Base-by-base conservation (phyloP, 1,139 yeast genomes). In the Sugiyamaella castrensis region DNA sequence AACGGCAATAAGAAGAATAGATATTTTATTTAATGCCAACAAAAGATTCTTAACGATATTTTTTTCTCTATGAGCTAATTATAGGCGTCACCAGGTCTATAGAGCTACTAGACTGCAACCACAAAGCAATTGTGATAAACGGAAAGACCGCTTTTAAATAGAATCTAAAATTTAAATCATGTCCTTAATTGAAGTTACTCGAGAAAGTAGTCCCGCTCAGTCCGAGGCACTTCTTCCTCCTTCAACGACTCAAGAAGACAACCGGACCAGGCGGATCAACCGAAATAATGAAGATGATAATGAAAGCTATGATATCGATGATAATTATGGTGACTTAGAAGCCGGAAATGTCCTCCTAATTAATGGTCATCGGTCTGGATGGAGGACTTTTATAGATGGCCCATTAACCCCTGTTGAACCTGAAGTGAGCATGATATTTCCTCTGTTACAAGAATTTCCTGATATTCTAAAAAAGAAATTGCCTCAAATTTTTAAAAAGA, bases 271-370 rank as follows among this genome's bases (percentile, higher is more conserved):
- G 4, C 37, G 37, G 16, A 15, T 33, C 37, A 33, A 19, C 37
- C 15, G 5, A 19, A 19, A 19, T 19, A 19, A 4, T 5, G 24
- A 19, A 19, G 24, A 19, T n/a, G n/a, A n/a, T n/a, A n/a, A n/a
- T n/a, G 24, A 5, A 19, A 19, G 24, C 5, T 12, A 33, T 41
- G 37, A 35, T 16, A 16, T n/a, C 24, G 33, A 26, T 12, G 57
- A 50, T 10, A 69, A 57, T 26, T 70, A 53, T 60, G 58, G 35
- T 8, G 79, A 73, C 53, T 62, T 61, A 45, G 57, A 56, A 16
- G 74, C 13, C 33, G 5, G 5, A n/a, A 30, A 6, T 30, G 13
- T 30, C 13, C 33, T 12, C 19, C 10, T n/a, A 16, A 7, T 9
- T 9, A 10, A 4, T 15, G 9, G 26, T 19, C 24, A 19, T 19